These are phyloP conservation scores for Teratosphaeria zuluensis DNA, from an alignment of 2,329 filamentous ascomycete genomes.

Conservation along the genomic window DNA sequence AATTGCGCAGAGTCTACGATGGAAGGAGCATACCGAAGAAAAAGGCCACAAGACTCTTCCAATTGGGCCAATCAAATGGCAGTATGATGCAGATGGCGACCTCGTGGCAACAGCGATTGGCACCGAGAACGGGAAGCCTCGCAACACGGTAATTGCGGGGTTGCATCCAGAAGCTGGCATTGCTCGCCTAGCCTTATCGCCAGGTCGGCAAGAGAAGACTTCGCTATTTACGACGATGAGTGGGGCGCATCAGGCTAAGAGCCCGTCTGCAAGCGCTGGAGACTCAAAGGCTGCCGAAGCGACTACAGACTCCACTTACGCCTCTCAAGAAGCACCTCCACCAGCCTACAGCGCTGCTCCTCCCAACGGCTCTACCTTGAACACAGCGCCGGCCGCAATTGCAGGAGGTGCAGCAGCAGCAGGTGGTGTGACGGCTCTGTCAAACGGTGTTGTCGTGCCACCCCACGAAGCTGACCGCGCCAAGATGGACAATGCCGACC, in stretches of 20 bases:
- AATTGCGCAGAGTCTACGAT: conserved; percentile 33
- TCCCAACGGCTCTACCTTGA: neutral
- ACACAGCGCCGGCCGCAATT: conserved; percentile 2
- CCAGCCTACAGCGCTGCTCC: neutral
- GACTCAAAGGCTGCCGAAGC: neutral
- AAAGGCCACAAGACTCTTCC: conserved; percentile 33
- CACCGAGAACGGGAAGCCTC: conserved; percentile 30
- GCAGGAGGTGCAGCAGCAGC: conserved; percentile 1
- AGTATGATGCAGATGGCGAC: conserved; percentile 31
- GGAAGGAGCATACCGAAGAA: conserved; percentile 25
- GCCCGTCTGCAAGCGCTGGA: neutral
- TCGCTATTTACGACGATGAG: neutral
- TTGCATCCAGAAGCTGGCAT: conserved; percentile 22
- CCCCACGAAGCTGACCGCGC: neutral
- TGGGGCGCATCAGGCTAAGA: neutral
- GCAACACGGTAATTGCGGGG: conserved; percentile 31
- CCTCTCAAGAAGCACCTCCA: neutral
- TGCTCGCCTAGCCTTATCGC: conserved; percentile 16
- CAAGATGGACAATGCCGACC: conserved; percentile 4
- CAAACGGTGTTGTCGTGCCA: neutral
- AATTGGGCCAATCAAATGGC: conserved; percentile 39
- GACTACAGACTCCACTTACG: neutral
- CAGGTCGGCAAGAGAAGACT: conserved; percentile 12
- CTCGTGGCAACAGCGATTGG: conserved; percentile 38
- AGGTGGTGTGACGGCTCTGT: neutral